phyloP scores from a whole-genome alignment of 2,329 filamentous ascomycete species.

The Blumeriella jaapii region DNA sequence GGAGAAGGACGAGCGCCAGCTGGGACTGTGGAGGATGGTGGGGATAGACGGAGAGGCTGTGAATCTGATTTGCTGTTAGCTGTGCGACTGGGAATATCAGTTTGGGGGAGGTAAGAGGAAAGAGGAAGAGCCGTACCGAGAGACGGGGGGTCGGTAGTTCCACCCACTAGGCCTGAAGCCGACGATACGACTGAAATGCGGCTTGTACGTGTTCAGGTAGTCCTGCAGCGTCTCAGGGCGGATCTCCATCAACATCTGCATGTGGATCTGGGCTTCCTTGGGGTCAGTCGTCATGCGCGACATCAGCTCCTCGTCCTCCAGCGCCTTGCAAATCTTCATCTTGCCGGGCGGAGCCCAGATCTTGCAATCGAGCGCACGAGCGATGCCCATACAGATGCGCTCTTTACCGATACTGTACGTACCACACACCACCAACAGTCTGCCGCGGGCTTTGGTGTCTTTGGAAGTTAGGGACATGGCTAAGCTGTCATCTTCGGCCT shows the following conservation, averaged over 20 bases:
- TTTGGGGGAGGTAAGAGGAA: neutral
- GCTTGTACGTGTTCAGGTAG: slow-evolving; percentile 70
- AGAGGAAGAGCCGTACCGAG: slow-evolving; percentile 31
- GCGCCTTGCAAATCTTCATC: slow-evolving; percentile 69
- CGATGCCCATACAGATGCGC: slow-evolving; percentile 86
- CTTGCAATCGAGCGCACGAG: slow-evolving; percentile 71
- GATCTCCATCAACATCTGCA: slow-evolving; percentile 94
- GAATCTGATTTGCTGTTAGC: slow-evolving; percentile 27
- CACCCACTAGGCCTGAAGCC: slow-evolving; percentile 90
- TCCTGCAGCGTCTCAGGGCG: slow-evolving; percentile 82
- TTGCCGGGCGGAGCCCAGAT: slow-evolving; percentile 82
- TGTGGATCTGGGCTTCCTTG: slow-evolving; percentile 83
- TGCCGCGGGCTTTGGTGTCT: slow-evolving; percentile 38
- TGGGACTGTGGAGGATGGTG: slow-evolving; percentile 29
- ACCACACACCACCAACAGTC: slow-evolving; percentile 82
- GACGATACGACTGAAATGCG: slow-evolving; percentile 75
- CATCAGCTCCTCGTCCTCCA: slow-evolving; percentile 75
- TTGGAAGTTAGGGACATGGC: slow-evolving; percentile 14
- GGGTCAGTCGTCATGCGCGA: slow-evolving; percentile 70
- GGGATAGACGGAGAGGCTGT: slow-evolving; percentile 42
- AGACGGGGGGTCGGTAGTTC: slow-evolving; percentile 70
- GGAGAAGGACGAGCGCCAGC: slow-evolving; percentile 65
- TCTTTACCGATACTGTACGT: slow-evolving; percentile 99
- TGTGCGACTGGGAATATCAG: neutral
- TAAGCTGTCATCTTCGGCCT: slow-evolving; percentile 20